Conservation (phyloP, 2,329 filamentous ascomycete species). For the Fonsecaea pugnacius region DNA sequence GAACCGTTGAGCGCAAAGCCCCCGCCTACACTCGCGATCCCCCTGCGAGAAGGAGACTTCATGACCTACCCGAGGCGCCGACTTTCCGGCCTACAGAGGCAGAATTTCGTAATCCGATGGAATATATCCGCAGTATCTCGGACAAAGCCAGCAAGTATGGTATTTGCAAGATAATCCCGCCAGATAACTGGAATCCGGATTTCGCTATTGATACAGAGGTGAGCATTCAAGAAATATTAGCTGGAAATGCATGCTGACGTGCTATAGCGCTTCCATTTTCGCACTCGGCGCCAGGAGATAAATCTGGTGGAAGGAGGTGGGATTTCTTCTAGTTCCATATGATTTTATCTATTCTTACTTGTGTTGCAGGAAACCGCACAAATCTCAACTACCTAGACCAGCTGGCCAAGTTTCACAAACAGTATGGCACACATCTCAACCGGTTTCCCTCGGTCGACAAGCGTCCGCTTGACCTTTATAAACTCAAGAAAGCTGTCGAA, state of each 20-base stretch:
- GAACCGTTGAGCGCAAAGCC: constrained; percentile 88
- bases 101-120: constrained; percentile 91
- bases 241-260: constrained; percentile 10
- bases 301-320: constrained; percentile 98
- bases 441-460: constrained; percentile 97
- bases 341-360: constrained; percentile 38
- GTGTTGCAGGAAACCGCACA: constrained; percentile 76
- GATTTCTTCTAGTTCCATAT: constrained; percentile 43
- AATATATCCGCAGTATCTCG: constrained; percentile 89
- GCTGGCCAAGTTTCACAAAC: constrained; percentile 93
- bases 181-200: constrained; percentile 88
- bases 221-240: constrained; percentile 42
- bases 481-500: constrained; percentile 95
- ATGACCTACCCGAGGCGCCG: constrained; percentile 85
- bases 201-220: constrained; percentile 98
- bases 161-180: constrained; percentile 93
- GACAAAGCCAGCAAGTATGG: constrained; percentile 86
- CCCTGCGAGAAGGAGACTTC: constrained; percentile 76
- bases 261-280: constrained; percentile 87
- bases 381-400: constrained; percentile 97
- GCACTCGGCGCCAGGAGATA: constrained; percentile 91
- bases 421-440: constrained; percentile 91
- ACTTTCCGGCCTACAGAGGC: constrained; percentile 89
- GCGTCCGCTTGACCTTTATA: constrained; percentile 91
- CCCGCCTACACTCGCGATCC: constrained; percentile 77